These are phyloP conservation scores for Pseudogymnoascus destructans DNA, from an alignment of 2,329 filamentous ascomycete species.

Conservation along the genomic window DNA sequence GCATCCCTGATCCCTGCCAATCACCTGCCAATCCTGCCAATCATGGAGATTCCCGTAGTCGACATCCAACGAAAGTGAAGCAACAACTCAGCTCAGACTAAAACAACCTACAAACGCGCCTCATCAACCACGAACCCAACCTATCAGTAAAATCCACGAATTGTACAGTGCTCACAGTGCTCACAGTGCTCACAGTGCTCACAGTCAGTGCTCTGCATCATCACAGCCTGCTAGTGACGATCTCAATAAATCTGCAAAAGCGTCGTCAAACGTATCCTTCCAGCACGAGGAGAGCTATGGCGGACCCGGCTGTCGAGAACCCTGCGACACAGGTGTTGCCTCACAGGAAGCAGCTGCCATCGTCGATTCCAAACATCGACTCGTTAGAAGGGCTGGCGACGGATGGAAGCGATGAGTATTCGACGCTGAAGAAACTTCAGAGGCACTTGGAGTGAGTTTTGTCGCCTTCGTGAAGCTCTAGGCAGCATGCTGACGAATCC, in stretches of 20 bases:
- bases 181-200: background rate
- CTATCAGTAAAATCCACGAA: constrained; percentile 2
- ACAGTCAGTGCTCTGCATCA: background rate
- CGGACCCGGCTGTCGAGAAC: constrained; percentile 74
- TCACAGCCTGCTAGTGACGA: background rate
- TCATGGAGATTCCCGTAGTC: constrained; percentile 4
- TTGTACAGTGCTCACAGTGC: background rate
- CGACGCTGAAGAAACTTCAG: constrained; percentile 89
- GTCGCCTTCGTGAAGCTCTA: background rate
- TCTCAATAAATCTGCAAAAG: background rate
- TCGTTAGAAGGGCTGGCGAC: constrained; percentile 71
- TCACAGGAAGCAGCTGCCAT: constrained; percentile 68
- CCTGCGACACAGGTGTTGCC: constrained; percentile 59
- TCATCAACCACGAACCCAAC: constrained; percentile 6
- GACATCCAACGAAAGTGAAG: constrained; percentile 4
- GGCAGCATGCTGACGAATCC: constrained; percentile 21
- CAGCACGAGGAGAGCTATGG: constrained; percentile 43
- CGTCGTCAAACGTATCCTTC: background rate
- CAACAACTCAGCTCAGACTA: constrained; percentile 3
- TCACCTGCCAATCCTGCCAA: background rate
- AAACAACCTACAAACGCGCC: constrained; percentile 7
- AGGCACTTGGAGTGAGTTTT: constrained; percentile 73
- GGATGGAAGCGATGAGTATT: constrained; percentile 85
- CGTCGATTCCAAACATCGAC: constrained; percentile 79
- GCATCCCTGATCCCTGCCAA: background rate